A percentile compares a stretch with the other conserved stretches of the same genome.
Evolutionary conservation across 139 green algal genomes (phyloP).

Genomic region (Chlamydomonas sp.): DNA sequence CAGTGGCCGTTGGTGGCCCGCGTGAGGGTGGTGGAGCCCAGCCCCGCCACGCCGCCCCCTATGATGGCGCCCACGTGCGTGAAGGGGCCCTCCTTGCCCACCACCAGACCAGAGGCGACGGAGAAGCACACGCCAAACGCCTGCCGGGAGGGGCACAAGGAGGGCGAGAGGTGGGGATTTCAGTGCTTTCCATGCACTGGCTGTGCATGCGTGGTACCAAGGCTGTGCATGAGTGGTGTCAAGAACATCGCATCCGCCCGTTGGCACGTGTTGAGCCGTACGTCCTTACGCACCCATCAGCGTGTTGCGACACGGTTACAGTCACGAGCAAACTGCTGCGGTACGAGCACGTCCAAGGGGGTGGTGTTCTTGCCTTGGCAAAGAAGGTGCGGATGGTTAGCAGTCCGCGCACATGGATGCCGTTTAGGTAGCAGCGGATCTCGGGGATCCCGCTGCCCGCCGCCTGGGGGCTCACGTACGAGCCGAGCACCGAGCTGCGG

Average conservation of each 20-base stretch:
- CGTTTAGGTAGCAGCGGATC: constrained; percentile 85
- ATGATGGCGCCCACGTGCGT: constrained; percentile 81
- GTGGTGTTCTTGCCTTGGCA: too few relatives aligned
- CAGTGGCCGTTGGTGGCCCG: constrained; percentile 10
- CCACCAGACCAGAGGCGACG: constrained; percentile 78
- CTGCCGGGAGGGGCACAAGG: neutral
- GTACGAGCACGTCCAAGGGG: constrained; percentile 39
- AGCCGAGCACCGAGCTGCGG: constrained; percentile 64
- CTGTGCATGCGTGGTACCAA: too few relatives aligned
- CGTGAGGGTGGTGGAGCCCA: constrained; percentile 53
- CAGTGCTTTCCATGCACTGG: too few relatives aligned
- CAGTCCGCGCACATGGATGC: constrained; percentile 73
- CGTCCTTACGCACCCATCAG: too few relatives aligned
- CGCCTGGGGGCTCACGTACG: constrained; percentile 71
- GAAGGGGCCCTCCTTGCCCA: constrained; percentile 87
- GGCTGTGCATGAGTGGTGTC: too few relatives aligned
- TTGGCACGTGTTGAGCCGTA: too few relatives aligned
- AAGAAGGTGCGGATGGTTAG: constrained; percentile 76
- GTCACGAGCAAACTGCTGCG: too few relatives aligned
- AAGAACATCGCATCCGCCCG: too few relatives aligned
- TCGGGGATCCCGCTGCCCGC: constrained; percentile 82
- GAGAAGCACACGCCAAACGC: constrained; percentile 71
- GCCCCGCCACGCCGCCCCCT: constrained; percentile 54
- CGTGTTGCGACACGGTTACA: too few relatives aligned
- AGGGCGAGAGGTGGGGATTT: neutral